Evolutionary conservation across 2,329 filamentous ascomycete genomes (phyloP), one percentile per base, ranked within the genome.

Genomic region (Pseudogymnoascus sp.): DNA sequence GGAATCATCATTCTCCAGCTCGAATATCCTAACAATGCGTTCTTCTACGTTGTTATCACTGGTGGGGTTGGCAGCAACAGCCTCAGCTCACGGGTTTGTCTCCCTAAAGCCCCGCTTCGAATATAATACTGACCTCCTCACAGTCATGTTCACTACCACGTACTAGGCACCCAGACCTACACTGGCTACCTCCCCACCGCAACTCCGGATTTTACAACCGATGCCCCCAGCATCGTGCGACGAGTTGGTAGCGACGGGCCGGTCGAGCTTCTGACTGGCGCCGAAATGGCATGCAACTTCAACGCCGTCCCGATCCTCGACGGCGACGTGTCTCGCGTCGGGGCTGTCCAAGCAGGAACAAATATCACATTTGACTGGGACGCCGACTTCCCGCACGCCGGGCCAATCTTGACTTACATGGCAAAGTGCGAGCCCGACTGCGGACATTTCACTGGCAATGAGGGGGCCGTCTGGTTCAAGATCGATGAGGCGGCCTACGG

Each of bases 321-420:
- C 61, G 53, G 21, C 37, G 63, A 62, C 18, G 50, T 63, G 8
- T 63, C 61, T 14, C 33, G 63, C 12, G 61, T 62, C n/a, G 63
- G 44, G 11, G 31, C 33, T 2, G 50, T 63, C 23, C 53, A 38
- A 4, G 63, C 63, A 2, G 63, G 63, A 8, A 64, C 37, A 16
- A 53, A 62, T 3, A 64, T 62, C 16, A 62, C 60, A 2, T 64
- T 62, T 18, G 37, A 63, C 28, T 60, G 63, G 61, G 12, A 16
- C 4, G 47, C 16, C 7, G 47, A 7, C 25, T 64, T 38, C 16
- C 61, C 63, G 21, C 63, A 64, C 28, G 23, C 47, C 14, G 56
- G 62, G 50, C 64, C 64, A 5, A 65, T 65, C n/a, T 16, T 59
- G 50, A 65, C 64, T 2, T 65, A 64, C 21, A 60, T 65, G 56